Evolutionary conservation across 345 rosid species (phyloP).

Genomic region (Hibiscus syriacus): DNA sequence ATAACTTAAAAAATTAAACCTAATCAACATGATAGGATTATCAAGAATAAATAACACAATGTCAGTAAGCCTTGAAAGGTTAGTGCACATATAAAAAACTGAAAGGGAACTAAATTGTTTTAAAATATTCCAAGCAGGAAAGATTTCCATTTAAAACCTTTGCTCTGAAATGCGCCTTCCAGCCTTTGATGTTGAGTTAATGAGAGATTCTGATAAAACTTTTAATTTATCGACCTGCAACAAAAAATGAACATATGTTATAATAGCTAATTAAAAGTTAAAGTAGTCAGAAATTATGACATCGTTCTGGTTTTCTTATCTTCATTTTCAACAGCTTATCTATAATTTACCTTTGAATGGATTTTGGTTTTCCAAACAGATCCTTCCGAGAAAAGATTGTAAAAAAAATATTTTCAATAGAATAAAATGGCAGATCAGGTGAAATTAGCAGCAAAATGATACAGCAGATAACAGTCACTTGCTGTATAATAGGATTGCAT

Average conservation of each 20-base stretch:
- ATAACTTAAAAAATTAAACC: not conserved
- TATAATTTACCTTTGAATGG: not conserved
- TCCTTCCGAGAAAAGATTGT: not conserved
- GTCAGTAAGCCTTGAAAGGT: not conserved
- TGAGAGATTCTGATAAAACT: conserved; percentile 73
- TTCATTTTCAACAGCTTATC: not conserved
- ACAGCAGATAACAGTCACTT: not conserved
- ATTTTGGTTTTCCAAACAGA: not conserved
- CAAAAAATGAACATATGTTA: conserved; percentile 7
- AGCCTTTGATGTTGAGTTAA: conserved; percentile 63
- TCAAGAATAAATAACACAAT: not conserved
- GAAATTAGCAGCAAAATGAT: not conserved
- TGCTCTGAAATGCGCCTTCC: conserved; percentile 71
- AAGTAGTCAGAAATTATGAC: not conserved
- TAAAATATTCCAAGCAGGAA: not conserved
- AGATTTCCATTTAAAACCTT: conserved; percentile 41
- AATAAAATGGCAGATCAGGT: not conserved
- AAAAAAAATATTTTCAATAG: not conserved
- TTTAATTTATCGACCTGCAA: conserved; percentile 78
- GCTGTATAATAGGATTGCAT: not conserved
- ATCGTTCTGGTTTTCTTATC: not conserved
- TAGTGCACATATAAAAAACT: not conserved
- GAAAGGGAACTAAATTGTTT: not conserved
- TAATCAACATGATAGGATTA: not conserved
- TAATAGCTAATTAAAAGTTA: not conserved